Base-by-base conservation (phyloP, 495 filamentous ascomycete genomes). In the Astrocystis sublimbata region DNA sequence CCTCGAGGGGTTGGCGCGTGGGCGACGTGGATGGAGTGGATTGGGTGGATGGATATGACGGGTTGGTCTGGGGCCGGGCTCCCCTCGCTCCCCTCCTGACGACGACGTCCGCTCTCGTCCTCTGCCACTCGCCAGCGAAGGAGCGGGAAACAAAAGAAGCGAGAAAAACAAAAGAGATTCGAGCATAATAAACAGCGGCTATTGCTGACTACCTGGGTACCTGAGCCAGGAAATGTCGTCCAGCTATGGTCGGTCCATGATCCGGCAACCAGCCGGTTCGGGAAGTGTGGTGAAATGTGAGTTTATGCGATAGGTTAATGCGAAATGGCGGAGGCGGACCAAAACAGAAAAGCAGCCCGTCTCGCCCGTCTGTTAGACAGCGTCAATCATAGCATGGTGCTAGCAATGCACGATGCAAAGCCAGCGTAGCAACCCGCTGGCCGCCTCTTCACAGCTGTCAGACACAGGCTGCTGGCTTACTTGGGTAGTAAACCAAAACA, bases 1-100 rank as follows among this genome's bases (percentile, higher is more conserved):
- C 30, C 9, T 45, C 36, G 49, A 53, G 36, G 40, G 49, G 21
- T 51, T 56, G 59, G 47, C 38, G 60, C 70, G 70, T 68, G 70
- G 70, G 61, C 65, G 65, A 66, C 60, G 56, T 66, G 65, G 70
- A 70, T 68, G 63, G 65, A 67, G 58, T 55, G 47, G 68, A 62
- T 57, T 58, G 68, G 49, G 61, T 43, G 45, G 67, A 60, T 55
- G n/a, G n/a, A n/a, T 5, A 38, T 60, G 69, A 47, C 64, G 24
- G 60, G 50, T 4, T 49, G 41, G 59, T 6, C 31, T 17, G 17
- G 38, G 26, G 51, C 41, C 51, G 13, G 60, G 31, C 60, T 62
- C 60, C 60, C 49, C 50, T 56, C 31, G 13, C 41, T n/a, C n/a
- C n/a, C n/a, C n/a, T n/a, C n/a, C n/a, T n/a, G n/a, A n/a, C n/a